Conservation (phyloP, 441 rosid genomes). For the Pelargonium myrrhifolium region DNA sequence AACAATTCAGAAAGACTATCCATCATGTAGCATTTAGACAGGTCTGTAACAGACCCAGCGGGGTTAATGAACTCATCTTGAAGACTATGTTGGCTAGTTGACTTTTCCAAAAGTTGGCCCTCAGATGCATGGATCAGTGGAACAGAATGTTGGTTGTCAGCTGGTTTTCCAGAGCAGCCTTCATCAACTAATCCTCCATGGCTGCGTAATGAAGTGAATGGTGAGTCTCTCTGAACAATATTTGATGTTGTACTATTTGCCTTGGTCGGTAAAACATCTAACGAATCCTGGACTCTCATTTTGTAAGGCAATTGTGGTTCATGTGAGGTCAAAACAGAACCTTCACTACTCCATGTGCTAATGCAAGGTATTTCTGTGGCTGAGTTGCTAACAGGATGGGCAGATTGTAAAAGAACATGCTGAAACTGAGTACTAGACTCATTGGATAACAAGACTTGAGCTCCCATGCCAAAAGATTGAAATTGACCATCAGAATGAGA, state of each 20-base stretch:
- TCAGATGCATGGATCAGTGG: no score
- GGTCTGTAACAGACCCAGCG: constrained; percentile 23
- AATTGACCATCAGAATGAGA: constrained; percentile 18
- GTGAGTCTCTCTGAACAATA: constrained; percentile 18
- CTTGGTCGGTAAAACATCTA: constrained; percentile 12
- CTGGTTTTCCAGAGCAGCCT: no score
- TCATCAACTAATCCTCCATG: no score
- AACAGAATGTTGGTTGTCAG: no score
- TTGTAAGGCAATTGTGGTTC: constrained; percentile 29
- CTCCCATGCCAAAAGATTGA: constrained; percentile 19
- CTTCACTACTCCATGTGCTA: constrained; percentile 38
- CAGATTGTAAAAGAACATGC: constrained; percentile 14
- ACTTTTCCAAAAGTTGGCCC: no score
- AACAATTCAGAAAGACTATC: constrained; percentile 53
- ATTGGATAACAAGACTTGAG: constrained; percentile 21
- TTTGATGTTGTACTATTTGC: no score
- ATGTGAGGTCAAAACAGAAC: constrained; percentile 41
- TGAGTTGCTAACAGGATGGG: constrained; percentile 9
- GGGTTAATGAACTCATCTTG: no score
- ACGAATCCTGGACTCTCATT: constrained; percentile 19
- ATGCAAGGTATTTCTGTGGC: constrained; percentile 32
- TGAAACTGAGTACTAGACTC: constrained; percentile 20
- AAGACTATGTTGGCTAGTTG: no score
- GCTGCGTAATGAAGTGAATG: constrained; percentile 19
- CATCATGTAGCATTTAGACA: constrained; percentile 34